Conservation (phyloP, 2,329 filamentous ascomycete species). For the Ophiostoma fasciatum region DNA sequence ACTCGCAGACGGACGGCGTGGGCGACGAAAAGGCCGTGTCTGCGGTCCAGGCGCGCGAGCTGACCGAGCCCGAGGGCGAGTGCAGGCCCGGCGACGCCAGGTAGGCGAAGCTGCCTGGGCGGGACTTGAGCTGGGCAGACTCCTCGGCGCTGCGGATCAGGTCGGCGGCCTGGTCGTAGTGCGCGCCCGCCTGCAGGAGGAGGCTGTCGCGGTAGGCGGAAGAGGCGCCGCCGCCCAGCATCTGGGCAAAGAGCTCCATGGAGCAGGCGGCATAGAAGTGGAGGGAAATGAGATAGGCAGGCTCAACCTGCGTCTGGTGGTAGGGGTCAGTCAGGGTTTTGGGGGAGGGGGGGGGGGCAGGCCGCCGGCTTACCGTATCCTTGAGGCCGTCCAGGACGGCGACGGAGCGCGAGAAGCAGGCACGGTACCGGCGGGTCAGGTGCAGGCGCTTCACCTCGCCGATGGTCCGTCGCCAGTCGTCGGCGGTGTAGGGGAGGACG, state of each 20-base stretch:
- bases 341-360: too few relatives aligned
- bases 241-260: conserved; percentile 39
- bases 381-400: conserved; percentile 36
- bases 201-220: conserved; percentile 32
- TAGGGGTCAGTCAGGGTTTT: neutral
- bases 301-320: conserved; percentile 24
- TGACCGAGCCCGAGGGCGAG: conserved; percentile 32
- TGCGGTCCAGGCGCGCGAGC: conserved; percentile 26
- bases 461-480: conserved; percentile 37
- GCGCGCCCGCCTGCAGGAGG: conserved; percentile 33
- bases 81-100: conserved; percentile 25
- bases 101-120: conserved; percentile 21
- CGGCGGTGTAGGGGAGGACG: conserved; percentile 26
- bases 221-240: conserved; percentile 27
- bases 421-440: conserved; percentile 32
- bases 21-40: conserved; percentile 32
- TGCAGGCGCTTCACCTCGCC: conserved; percentile 40
- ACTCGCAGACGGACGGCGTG: conserved; percentile 27
- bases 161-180: conserved; percentile 34
- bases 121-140: conserved; percentile 19
- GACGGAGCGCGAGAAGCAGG: conserved; percentile 36
- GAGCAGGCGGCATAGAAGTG: conserved; percentile 49
- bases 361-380: conserved; percentile 23
- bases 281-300: conserved; percentile 41
- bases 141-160: conserved; percentile 34